Percentiles rank a stretch among this genome's conserved stretches.
Conservation (phyloP, 768 basidiomycete species). For the Lactarius vividus region DNA sequence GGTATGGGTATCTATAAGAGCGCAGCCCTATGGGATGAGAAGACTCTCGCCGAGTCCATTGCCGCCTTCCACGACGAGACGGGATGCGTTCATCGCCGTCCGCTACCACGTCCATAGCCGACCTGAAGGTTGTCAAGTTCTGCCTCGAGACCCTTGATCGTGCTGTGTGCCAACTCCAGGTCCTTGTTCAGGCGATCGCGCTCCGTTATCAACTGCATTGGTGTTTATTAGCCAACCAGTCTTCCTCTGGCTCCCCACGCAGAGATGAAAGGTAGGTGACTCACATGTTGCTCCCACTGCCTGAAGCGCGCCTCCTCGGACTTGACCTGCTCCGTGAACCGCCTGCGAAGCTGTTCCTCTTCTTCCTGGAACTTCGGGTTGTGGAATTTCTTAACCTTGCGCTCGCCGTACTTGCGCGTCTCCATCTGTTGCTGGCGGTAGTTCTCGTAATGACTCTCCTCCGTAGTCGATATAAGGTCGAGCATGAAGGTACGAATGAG, state of each 20-base stretch:
- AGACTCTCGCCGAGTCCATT: constrained; percentile 6
- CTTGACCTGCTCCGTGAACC: constrained; percentile 99
- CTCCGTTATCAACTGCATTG: constrained; percentile 89
- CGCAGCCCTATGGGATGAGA: neutral
- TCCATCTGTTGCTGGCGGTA: constrained; percentile 99
- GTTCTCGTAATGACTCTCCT: constrained; percentile 96
- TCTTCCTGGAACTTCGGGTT: constrained; percentile 99
- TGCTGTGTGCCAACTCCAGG: constrained; percentile 86
- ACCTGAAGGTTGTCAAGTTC: constrained; percentile 89
- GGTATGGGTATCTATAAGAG: constrained; percentile 24
- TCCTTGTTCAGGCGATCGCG: constrained; percentile 99
- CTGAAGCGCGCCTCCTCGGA: constrained; percentile 96
- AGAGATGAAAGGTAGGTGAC: constrained; percentile 33
- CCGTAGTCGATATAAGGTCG: constrained; percentile 93
- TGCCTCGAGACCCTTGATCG: constrained; percentile 87
- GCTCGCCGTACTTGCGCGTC: constrained; percentile 97
- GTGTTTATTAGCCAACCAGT: constrained; percentile 25
- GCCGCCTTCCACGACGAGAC: neutral
- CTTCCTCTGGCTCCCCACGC: neutral
- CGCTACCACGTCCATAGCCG: constrained; percentile 75
- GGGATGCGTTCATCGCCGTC: constrained; percentile 47
- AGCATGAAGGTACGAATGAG: constrained; percentile 98
- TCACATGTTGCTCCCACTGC: constrained; percentile 98
- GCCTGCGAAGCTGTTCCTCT: constrained; percentile 93
- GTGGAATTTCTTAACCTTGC: constrained; percentile 97